phyloP scores from a whole-genome alignment of 345 rosid genomes.

The Iberis pinnata region DNA sequence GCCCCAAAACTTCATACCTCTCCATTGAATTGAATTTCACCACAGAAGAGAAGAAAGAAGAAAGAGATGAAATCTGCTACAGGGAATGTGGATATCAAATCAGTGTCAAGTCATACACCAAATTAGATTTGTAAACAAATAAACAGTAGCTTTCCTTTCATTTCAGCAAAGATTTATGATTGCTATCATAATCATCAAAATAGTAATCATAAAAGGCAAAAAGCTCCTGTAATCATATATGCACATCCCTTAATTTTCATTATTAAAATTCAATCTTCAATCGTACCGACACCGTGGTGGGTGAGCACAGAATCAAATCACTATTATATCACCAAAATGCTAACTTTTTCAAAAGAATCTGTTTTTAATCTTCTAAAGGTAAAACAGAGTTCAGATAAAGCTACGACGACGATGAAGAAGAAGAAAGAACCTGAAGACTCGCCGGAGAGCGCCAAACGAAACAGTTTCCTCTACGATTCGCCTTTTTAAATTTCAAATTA shows the following conservation, averaged over 20 bases:
- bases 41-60: background rate
- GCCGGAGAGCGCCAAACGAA: conserved; percentile 8
- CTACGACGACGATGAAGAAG: background rate
- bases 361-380: background rate
- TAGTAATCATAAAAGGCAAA: conserved; percentile 17
- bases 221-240: background rate
- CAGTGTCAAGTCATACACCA: conserved; percentile 24
- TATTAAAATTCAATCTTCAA: conserved; percentile 4
- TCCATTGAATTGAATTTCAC: conserved; percentile 43
- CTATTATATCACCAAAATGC: background rate
- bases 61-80: background rate
- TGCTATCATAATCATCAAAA: conserved; percentile 18
- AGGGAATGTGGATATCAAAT: conserved; percentile 15
- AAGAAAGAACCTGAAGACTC: conserved; percentile 11
- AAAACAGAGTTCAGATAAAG: background rate
- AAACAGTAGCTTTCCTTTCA: conserved; percentile 24
- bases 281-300: conserved; percentile 23
- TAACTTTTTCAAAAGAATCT: conserved; percentile 14
- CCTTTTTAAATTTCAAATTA: background rate
- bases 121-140: conserved; percentile 3
- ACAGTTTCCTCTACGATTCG: background rate
- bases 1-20: conserved; percentile 83
- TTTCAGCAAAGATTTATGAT: conserved; percentile 28
- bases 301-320: conserved; percentile 8
- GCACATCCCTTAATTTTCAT: too few species aligned